phyloP scores from a whole-genome alignment of 208 protist genomes.

The Trichomonas tenax region DNA sequence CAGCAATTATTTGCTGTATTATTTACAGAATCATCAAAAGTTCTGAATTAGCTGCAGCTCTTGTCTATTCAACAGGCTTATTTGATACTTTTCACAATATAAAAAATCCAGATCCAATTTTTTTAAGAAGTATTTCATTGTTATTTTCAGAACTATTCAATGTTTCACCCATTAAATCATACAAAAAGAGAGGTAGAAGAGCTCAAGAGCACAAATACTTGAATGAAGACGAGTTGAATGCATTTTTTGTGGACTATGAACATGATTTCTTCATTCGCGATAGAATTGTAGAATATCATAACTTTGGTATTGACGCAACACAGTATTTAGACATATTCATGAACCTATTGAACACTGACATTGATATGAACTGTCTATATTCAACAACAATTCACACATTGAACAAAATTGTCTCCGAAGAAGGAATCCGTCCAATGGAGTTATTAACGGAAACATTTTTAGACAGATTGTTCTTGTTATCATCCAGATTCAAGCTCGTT shows the following conservation, averaged over 20 bases:
- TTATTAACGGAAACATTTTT: background rate
- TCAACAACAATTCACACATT: too few relatives aligned
- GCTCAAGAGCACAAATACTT: background rate
- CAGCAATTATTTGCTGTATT: background rate
- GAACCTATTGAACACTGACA: background rate
- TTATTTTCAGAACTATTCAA: background rate
- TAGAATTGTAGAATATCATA: background rate
- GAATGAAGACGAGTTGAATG: background rate
- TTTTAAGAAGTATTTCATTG: background rate
- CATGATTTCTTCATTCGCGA: background rate
- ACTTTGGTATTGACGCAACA: background rate
- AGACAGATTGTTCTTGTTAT: background rate
- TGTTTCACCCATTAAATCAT: background rate
- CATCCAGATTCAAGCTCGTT: too few relatives aligned
- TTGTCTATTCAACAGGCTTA: background rate
- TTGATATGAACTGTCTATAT: background rate
- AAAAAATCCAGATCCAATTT: background rate
- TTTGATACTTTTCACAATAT: background rate
- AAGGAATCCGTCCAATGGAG: background rate
- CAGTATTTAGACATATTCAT: background rate
- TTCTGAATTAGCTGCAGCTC: background rate
- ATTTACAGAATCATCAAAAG: background rate
- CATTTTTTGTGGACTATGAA: background rate
- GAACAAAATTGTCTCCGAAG: background rate
- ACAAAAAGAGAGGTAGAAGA: background rate